Evolutionary conservation across 108 stramenopile genomes (phyloP), one percentile per base, ranked within the genome.

Genomic region (Skeletonema tropicum): DNA sequence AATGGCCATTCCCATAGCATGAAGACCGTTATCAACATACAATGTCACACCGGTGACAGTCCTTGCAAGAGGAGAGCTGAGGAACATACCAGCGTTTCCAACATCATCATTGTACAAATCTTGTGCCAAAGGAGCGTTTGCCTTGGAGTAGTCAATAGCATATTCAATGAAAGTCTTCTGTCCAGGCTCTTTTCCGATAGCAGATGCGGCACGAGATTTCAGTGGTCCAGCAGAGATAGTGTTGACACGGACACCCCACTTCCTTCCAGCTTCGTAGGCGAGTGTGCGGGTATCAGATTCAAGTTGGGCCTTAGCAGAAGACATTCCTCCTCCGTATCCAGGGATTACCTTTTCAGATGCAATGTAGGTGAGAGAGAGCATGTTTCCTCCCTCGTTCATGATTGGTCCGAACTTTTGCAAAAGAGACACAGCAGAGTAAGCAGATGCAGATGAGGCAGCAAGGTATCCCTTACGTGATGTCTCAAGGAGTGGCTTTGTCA

Each of bases 271-370:
- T 84, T 99, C 98, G 68, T 75, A 99, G 57, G 98, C 97, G 48
- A 99, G 89, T 5, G 91, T 92, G 23, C 97, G 92, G 64, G 98
- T 99, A 83, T 99, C 98, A 66, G 85, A 86, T 73, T 99, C 98
- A 45, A 99, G 92, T 82, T 97, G 97, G 35, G 98, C 95, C 92
- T 97, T 96, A 70, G 96, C 92, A n/a, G 95, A 96, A 45, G 94
- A 95, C 97, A 98, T 99, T 59, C 98, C 98, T 68, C 98, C 98
- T 19, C 98, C 98, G 75, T 99, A 99, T 46, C 98, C 98, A 29
- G 98, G 97, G 71, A 99, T 97, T 35, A 97, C 98, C 84, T 96
- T 93, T 83, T 99, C 98, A 61, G 96, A 96, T 25, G 98, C 98
- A 84, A 99, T 97, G 91, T 99, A 99, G 14, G 97, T 97, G 48